phyloP scores from a whole-genome alignment of 2,329 filamentous ascomycete species.

The Colletotrichum higginsianum region DNA sequence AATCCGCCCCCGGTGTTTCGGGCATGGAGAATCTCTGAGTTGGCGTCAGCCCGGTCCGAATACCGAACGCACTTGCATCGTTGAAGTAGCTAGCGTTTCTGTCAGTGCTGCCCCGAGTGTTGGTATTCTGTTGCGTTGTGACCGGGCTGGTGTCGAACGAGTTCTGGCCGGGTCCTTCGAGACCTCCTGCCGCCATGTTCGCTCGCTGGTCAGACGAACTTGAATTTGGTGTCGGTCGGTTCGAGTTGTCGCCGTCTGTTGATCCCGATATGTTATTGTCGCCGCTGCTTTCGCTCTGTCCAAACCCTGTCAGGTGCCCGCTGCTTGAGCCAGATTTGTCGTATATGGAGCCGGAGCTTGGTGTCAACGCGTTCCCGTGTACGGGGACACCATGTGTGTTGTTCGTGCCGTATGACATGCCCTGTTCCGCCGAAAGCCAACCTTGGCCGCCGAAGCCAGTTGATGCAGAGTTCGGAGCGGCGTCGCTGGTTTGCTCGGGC shows the following conservation, averaged over 20 bases:
- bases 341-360: constrained; percentile 47
- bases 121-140: constrained; percentile 59
- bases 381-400: constrained; percentile 37
- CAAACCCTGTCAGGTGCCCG: constrained; percentile 55
- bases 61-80: constrained; percentile 56
- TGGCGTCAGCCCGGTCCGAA: constrained; percentile 53
- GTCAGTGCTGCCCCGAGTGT: constrained; percentile 55
- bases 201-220: constrained; percentile 63
- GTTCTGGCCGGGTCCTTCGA: constrained; percentile 56
- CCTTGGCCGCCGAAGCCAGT: constrained; percentile 49
- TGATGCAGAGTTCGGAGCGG: constrained; percentile 41
- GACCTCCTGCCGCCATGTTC: constrained; percentile 39
- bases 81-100: constrained; percentile 58
- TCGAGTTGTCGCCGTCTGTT: constrained; percentile 65
- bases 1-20: constrained; percentile 56
- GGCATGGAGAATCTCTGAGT: constrained; percentile 53
- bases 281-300: constrained; percentile 59
- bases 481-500: constrained; percentile 52
- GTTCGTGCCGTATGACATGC: constrained; percentile 49
- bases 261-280: constrained; percentile 63
- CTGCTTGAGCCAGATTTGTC: constrained; percentile 50
- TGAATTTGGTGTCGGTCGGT: constrained; percentile 73
- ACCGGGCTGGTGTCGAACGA: constrained; percentile 70
- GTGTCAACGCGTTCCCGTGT: constrained; percentile 38
- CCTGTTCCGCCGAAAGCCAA: constrained; percentile 60